phyloP scores from a whole-genome alignment of 2,329 filamentous ascomycete genomes.

The Aspergillus thermomutatus region DNA sequence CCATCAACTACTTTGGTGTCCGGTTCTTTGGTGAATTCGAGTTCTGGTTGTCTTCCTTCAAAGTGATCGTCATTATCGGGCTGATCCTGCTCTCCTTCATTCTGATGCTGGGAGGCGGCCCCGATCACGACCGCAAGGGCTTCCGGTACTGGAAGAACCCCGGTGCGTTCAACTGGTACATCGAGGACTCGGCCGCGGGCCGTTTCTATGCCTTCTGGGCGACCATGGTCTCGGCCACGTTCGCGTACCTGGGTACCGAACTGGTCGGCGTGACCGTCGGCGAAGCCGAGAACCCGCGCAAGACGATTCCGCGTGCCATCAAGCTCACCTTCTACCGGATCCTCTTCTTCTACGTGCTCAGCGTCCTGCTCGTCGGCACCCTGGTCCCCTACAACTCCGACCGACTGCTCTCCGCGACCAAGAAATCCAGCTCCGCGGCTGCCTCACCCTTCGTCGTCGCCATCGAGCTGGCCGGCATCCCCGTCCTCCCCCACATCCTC shows the following conservation, averaged over 20 bases:
- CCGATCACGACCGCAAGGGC: conserved; percentile 59
- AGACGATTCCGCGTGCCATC: conserved; percentile 73
- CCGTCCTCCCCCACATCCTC: conserved; percentile 62
- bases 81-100: conserved; percentile 64
- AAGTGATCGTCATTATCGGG: conserved; percentile 64
- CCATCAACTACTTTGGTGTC: conserved; percentile 69
- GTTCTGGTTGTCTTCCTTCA: conserved; percentile 60
- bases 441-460: conserved; percentile 75
- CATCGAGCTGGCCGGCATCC: conserved; percentile 62
- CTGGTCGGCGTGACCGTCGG: conserved; percentile 75
- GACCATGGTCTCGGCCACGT: conserved; percentile 71
- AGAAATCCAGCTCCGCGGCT: conserved; percentile 50
- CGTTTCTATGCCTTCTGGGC: conserved; percentile 65
- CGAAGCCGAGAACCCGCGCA: conserved; percentile 75
- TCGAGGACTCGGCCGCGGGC: conserved; percentile 45
- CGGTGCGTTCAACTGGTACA: conserved; percentile 55
- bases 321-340: conserved; percentile 80
- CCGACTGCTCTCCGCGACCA: conserved; percentile 52
- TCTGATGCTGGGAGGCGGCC: conserved; percentile 63
- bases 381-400: conserved; percentile 68
- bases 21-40: conserved; percentile 67
- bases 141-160: conserved; percentile 66
- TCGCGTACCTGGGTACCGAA: conserved; percentile 75
- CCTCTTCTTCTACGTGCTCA: conserved; percentile 73
- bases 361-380: conserved; percentile 72